Conservation (phyloP, 2,329 filamentous ascomycete genomes). For the Didymella glomerata region DNA sequence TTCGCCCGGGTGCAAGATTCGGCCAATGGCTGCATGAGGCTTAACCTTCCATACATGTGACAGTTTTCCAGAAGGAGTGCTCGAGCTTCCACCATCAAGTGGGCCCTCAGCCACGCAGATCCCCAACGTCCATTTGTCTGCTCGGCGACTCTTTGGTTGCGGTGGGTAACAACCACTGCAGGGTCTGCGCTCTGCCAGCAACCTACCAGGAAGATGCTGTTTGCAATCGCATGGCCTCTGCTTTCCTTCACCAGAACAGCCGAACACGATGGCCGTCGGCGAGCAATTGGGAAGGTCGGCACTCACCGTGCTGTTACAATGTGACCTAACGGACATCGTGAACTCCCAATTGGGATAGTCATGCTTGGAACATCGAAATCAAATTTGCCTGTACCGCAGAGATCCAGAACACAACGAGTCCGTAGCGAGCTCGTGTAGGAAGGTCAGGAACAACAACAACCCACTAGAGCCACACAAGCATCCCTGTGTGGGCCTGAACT, state of each 20-base stretch:
- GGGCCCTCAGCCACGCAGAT: constrained; percentile 25
- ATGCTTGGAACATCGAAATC: constrained; percentile 1
- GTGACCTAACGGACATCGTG: constrained; percentile 13
- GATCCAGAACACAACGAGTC: constrained; percentile 27
- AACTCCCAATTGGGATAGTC: constrained; percentile 3
- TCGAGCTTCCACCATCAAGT: constrained; percentile 26
- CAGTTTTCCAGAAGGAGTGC: constrained; percentile 34
- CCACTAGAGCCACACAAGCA: constrained; percentile 7
- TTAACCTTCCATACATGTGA: constrained; percentile 19
- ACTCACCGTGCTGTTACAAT: background rate
- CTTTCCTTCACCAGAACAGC: constrained; percentile 14
- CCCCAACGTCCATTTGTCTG: constrained; percentile 12
- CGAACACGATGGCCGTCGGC: constrained; percentile 22
- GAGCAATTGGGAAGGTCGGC: constrained; percentile 17
- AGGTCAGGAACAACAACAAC: constrained; percentile 23
- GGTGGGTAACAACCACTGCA: constrained; percentile 32
- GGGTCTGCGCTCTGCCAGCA: constrained; percentile 24
- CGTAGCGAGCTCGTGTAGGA: constrained; percentile 23
- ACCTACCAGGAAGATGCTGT: constrained; percentile 5
- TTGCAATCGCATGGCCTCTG: constrained; percentile 17
- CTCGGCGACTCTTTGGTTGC: constrained; percentile 18
- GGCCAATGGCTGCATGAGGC: constrained; percentile 23
- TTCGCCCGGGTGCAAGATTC: constrained; percentile 14
- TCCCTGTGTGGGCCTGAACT: constrained; percentile 4
- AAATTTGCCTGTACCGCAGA: constrained; percentile 1